Evolutionary conservation across 768 basidiomycete genomes (phyloP).

Genomic region (Udeniomyces megalosporus): DNA sequence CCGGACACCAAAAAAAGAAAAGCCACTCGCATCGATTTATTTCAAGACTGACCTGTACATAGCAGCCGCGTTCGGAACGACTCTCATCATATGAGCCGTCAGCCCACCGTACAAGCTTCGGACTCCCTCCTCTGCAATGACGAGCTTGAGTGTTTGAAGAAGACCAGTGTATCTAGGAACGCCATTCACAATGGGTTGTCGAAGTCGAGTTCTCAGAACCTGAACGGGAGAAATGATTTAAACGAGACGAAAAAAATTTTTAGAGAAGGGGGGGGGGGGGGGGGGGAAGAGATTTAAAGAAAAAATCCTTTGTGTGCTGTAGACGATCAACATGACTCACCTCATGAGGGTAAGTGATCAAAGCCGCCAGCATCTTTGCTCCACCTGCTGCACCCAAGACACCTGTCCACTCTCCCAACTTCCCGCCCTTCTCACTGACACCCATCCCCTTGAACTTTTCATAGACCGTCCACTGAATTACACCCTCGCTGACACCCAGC

Average conservation of each 20-base stretch:
- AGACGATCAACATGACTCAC: slow-evolving; percentile 34
- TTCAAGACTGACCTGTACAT: slow-evolving; percentile 41
- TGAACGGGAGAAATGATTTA: slow-evolving; percentile 27
- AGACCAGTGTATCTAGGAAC: slow-evolving; percentile 77
- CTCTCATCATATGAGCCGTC: slow-evolving; percentile 85
- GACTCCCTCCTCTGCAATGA: slow-evolving; percentile 79
- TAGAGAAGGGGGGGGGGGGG: no score
- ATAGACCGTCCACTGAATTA: slow-evolving; percentile 95
- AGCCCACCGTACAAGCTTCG: slow-evolving; percentile 78
- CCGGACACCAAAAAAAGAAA: not conserved
- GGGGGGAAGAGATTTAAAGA: no score
- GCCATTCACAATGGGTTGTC: slow-evolving; percentile 60
- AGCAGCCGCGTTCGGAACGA: slow-evolving; percentile 89
- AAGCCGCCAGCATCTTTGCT: slow-evolving; percentile 80
- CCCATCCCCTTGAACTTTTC: slow-evolving; percentile 70
- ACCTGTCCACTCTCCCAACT: slow-evolving; percentile 47
- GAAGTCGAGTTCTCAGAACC: slow-evolving; percentile 81
- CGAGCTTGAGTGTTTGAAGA: slow-evolving; percentile 61
- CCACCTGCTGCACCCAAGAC: slow-evolving; percentile 81
- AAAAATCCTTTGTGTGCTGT: no score
- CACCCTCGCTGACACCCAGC: slow-evolving; percentile 85
- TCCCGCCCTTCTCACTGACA: slow-evolving; percentile 35
- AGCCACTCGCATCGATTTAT: no score
- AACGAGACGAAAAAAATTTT: not conserved
- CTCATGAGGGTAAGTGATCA: slow-evolving; percentile 98